Evolutionary conservation across 305 asterid species (phyloP).

Genomic region (Ajuga reptans): DNA sequence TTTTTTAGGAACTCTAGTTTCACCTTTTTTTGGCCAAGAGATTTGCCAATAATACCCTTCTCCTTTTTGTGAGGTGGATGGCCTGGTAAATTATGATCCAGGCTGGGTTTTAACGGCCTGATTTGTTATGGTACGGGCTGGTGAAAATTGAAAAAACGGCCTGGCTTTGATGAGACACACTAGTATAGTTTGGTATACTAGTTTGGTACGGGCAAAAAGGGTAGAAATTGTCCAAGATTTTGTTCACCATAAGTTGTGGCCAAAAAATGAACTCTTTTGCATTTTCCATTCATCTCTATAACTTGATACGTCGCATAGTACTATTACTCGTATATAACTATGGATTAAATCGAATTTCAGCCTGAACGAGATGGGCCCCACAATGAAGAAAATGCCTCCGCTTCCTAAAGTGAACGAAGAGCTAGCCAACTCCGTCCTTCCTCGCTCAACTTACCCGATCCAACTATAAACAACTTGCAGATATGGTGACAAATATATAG

Average conservation of each 20-base stretch:
- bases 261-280: background rate
- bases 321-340: background rate
- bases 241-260: background rate
- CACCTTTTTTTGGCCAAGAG: background rate
- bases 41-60: too few relatives aligned
- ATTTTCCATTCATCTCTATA: background rate
- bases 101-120: background rate
- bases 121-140: background rate
- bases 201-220: background rate
- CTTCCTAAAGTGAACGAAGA: slow-evolving; percentile 49
- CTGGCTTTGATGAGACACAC: background rate
- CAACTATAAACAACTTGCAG: slow-evolving; percentile 23
- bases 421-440: slow-evolving; percentile 50
- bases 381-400: slow-evolving; percentile 47
- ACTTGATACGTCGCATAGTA: background rate
- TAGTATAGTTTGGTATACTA: too few relatives aligned
- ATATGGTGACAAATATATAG: background rate
- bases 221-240: too few relatives aligned
- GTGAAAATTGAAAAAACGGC: background rate
- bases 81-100: too few relatives aligned
- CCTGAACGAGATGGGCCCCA: slow-evolving; percentile 42
- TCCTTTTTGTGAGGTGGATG: too few relatives aligned
- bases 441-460: slow-evolving; percentile 29
- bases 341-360: slow-evolving; percentile 23
- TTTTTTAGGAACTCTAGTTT: background rate